Evolutionary conservation across 78 protist genomes (phyloP).

Genomic region (Guillardia theta): DNA sequence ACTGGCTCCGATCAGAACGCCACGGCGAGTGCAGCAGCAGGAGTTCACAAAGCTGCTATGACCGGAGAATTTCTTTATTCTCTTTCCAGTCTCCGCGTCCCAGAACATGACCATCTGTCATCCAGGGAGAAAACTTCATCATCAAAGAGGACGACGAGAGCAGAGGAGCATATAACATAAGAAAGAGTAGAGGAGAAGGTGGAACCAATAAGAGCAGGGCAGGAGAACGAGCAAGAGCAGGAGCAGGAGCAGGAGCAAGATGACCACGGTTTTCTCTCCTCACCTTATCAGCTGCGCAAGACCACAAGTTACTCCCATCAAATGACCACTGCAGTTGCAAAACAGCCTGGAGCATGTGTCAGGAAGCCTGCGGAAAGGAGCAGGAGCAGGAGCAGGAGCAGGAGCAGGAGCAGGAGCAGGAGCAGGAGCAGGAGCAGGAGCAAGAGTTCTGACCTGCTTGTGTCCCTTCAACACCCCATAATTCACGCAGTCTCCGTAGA

Average conservation of each 20-base stretch:
- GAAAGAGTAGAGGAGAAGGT: too few species aligned
- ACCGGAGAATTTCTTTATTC: conserved; percentile 61
- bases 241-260: too few species aligned
- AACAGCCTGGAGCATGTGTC: too few species aligned
- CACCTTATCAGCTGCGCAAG: background rate
- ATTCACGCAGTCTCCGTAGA: conserved; percentile 77
- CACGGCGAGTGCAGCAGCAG: conserved; percentile 52
- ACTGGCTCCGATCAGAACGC: background rate
- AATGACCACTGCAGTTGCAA: conserved; percentile 66
- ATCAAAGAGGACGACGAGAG: too few species aligned
- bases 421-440: too few species aligned
- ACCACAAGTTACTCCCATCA: conserved; percentile 34
- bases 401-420: too few species aligned
- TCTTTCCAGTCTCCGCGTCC: conserved; percentile 62
- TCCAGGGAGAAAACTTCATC: conserved; percentile 35
- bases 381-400: too few species aligned
- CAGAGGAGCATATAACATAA: too few species aligned
- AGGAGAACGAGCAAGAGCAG: background rate
- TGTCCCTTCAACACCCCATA: conserved; percentile 75
- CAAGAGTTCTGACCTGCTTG: too few species aligned
- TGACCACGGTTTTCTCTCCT: too few species aligned
- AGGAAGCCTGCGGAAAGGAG: too few species aligned
- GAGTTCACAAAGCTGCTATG: conserved; percentile 65
- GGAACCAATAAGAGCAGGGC: too few species aligned
- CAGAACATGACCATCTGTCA: conserved; percentile 69